phyloP scores from a whole-genome alignment of 2,329 filamentous ascomycete species.

The Nemania sp. region DNA sequence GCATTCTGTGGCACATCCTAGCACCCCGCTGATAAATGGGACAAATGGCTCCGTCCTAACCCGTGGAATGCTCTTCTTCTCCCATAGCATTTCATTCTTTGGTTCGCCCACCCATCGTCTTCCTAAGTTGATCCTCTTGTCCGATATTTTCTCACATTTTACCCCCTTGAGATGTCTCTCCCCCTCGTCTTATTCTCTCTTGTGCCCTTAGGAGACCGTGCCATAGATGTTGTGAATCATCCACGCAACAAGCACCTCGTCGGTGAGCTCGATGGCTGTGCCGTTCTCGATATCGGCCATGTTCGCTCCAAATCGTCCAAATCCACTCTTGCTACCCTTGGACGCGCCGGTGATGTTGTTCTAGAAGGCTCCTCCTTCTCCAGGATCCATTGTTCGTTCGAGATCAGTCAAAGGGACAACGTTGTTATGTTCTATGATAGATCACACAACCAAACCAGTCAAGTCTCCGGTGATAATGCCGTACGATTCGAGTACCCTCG shows the following conservation, averaged over 20 bases:
- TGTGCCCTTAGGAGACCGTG: neutral
- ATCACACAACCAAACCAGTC: neutral
- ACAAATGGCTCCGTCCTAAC: no score
- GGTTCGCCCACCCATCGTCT: no score
- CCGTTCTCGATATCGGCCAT: slow-evolving; percentile 1
- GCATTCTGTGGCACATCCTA: no score
- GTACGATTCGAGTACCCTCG: neutral
- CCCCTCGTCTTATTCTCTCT: slow-evolving; percentile 4
- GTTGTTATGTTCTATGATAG: slow-evolving; percentile 9
- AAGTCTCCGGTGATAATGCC: neutral
- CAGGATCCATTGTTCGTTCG: slow-evolving; percentile 8
- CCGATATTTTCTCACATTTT: no score
- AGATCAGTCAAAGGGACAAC: neutral
- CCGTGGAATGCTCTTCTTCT: no score
- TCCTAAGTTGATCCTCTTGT: no score
- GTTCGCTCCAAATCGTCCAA: neutral
- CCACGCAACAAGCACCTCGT: neutral
- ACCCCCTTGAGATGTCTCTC: neutral
- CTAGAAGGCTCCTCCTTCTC: neutral
- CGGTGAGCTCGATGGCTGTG: fast-evolving
- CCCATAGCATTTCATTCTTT: no score
- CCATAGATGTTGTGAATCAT: neutral
- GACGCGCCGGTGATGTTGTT: neutral
- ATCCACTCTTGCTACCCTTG: neutral
- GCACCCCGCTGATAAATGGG: no score